Conservation (phyloP, 2,329 filamentous ascomycete species). For the Pseudogymnoascus sp. region DNA sequence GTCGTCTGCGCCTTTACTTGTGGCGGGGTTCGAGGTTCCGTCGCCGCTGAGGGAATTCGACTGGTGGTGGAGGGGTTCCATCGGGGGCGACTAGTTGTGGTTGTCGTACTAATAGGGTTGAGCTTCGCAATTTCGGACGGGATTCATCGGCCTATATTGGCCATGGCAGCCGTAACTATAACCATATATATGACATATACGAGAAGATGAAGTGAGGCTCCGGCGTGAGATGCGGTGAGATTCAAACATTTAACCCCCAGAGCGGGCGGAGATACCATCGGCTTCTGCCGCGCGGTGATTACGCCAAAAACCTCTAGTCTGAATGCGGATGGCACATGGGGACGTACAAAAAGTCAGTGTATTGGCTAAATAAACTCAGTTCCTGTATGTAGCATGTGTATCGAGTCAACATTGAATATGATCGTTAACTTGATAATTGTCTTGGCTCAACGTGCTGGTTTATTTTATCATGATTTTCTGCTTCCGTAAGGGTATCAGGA, state of each 20-base stretch:
- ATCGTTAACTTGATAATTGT: neutral
- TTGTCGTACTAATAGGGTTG: neutral
- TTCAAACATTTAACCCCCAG: neutral
- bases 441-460: neutral
- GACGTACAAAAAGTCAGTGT: neutral
- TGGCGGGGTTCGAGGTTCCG: neutral
- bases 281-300: neutral
- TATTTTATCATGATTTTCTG: neutral
- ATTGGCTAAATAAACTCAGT: neutral
- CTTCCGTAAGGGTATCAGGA: neutral
- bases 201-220: neutral
- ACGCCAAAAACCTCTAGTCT: neutral
- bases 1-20: neutral
- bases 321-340: neutral
- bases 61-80: neutral
- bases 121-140: neutral
- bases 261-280: neutral
- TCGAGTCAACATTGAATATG: neutral
- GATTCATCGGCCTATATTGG: neutral
- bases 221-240: neutral
- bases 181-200: constrained; percentile 2
- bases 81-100: neutral
- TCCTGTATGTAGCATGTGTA: neutral
- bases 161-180: neutral
- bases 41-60: neutral